These are phyloP conservation scores for Mucor racemosus DNA, from an alignment of 371 early-diverging fungal genomes.

Conservation along the genomic window DNA sequence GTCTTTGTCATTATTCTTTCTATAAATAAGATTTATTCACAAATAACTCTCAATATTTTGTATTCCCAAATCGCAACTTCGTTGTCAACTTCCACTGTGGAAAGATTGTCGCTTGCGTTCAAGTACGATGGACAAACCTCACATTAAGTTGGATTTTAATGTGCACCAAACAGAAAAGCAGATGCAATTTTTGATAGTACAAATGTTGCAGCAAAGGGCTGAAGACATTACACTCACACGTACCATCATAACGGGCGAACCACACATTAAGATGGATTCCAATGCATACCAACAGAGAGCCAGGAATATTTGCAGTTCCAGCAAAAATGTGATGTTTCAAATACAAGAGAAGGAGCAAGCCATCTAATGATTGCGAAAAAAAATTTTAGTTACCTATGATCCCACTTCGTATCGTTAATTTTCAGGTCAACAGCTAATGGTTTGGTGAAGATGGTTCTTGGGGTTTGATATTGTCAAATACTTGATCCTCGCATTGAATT, in stretches of 20 bases:
- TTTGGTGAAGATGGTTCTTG: too few relatives aligned
- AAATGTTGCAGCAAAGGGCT: slow-evolving; percentile 15
- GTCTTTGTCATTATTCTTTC: too few relatives aligned
- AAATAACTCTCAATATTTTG: too few relatives aligned
- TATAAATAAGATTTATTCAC: too few relatives aligned
- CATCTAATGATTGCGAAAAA: background rate
- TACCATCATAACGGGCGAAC: slow-evolving; percentile 21
- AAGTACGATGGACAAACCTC: too few relatives aligned
- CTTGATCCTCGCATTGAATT: too few relatives aligned
- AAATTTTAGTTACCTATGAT: background rate
- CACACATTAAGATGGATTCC: slow-evolving; percentile 21
- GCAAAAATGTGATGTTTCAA: too few relatives aligned
- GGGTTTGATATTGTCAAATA: too few relatives aligned
- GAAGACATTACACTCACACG: slow-evolving; percentile 18
- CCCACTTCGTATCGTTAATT: background rate
- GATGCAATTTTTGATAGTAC: slow-evolving; percentile 2
- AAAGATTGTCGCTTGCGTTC: too few relatives aligned
- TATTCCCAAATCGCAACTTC: too few relatives aligned
- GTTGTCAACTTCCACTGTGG: too few relatives aligned
- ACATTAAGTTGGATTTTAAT: background rate
- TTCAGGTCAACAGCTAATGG: background rate
- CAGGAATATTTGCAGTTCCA: background rate
- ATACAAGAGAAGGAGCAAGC: background rate
- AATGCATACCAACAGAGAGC: slow-evolving; percentile 6
- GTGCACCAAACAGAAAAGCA: slow-evolving; percentile 1